Evolutionary conservation across 768 basidiomycete species (phyloP).

Genomic region (Tricholomella constricta): DNA sequence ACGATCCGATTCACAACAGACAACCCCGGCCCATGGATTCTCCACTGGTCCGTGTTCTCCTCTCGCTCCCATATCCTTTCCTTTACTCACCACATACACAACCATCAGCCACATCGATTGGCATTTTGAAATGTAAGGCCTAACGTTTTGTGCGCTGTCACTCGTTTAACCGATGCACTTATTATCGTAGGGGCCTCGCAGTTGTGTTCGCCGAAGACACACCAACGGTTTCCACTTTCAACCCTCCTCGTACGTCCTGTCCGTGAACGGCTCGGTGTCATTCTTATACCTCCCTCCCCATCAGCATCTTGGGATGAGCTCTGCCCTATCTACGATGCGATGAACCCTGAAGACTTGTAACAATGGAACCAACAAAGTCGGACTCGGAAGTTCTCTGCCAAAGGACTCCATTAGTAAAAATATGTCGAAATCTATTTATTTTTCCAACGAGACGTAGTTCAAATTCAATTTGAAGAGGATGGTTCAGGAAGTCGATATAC

Average conservation of each 20-base stretch:
- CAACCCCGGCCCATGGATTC: slow-evolving; percentile 53
- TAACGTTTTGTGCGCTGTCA: not conserved
- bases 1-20: slow-evolving; percentile 53
- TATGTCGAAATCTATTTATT: no score
- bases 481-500: no score
- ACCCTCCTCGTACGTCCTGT: slow-evolving; percentile 6
- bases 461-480: no score
- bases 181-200: slow-evolving; percentile 36
- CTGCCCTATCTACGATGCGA: no score
- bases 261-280: no score
- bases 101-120: slow-evolving; percentile 58
- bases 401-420: no score
- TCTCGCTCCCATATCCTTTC: not conserved
- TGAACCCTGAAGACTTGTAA: no score
- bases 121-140: slow-evolving; percentile 43
- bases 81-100: slow-evolving; percentile 14
- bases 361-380: no score
- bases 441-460: no score
- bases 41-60: slow-evolving; percentile 42
- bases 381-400: no score
- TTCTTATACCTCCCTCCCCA: no score
- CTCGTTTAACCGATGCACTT: not conserved
- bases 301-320: no score
- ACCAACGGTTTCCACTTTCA: not conserved
- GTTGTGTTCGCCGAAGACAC: slow-evolving; percentile 43